These are phyloP conservation scores for Schizonepeta tenuifolia DNA, from an alignment of 257 asterid genomes.

Conservation along the genomic window DNA sequence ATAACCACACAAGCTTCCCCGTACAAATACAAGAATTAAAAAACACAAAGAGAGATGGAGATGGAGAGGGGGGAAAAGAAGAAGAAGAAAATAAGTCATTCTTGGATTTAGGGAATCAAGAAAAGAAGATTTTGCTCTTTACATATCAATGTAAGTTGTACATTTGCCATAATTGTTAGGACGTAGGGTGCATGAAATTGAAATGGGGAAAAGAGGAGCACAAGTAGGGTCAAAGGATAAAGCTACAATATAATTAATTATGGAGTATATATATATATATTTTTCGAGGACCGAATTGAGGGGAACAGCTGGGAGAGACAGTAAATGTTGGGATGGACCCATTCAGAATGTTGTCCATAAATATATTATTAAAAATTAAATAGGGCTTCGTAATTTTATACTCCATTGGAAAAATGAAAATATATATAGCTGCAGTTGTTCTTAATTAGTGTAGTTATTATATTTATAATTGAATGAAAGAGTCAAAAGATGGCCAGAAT, in stretches of 20 bases:
- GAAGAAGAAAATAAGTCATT: conserved; percentile 25
- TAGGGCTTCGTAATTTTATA: not conserved
- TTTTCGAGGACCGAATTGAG: conserved; percentile 39
- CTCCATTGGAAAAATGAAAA: not conserved
- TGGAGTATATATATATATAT: too few species aligned
- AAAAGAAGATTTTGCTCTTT: conserved; percentile 46
- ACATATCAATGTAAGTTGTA: conserved; percentile 20
- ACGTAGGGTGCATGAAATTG: conserved; percentile 40
- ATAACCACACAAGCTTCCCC: not conserved
- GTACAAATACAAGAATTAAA: not conserved
- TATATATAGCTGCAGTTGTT: not conserved
- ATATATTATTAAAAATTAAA: not conserved
- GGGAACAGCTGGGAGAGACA: conserved; percentile 71
- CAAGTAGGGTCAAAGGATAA: conserved; percentile 63
- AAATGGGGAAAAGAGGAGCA: conserved; percentile 29
- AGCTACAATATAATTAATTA: conserved; percentile 28
- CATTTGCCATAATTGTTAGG: conserved; percentile 31
- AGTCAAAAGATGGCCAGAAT: conserved; percentile 53
- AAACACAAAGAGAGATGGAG: conserved; percentile 9
- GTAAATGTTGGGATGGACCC: conserved; percentile 65
- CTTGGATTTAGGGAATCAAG: conserved; percentile 51
- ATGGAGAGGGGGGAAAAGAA: conserved; percentile 22
- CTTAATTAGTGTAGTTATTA: not conserved
- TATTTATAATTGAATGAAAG: conserved; percentile 22
- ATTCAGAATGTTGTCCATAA: conserved; percentile 53